Base-by-base conservation (phyloP, 805 yeast species). In the Ogataea saltuana region DNA sequence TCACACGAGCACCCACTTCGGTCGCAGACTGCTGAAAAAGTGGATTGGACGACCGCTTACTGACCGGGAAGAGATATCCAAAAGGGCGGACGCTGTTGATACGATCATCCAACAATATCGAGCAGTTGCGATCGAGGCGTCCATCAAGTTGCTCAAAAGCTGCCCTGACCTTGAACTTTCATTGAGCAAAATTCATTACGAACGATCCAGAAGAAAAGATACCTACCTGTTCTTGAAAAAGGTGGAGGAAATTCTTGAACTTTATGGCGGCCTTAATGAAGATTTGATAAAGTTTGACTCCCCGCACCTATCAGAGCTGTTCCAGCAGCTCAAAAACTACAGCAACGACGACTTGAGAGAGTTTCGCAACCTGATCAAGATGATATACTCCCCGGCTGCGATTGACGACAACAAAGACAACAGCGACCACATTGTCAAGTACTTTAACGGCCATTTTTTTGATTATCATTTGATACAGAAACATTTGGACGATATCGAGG, bases 31-130 rank as follows among this genome's bases (percentile, higher is more conserved):
- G 45, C 60, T 93, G 11, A 70, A 72, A 21, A 68, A 75, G 28
- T 93, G 99, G 99, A 65, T 90, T 0, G 70, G 80, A 1, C 70
- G 74, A 46, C 99, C 99, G 1, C 69, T 90, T 17, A 63, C 78
- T 0, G 71, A 80, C 32, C 66, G 70, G 22, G 70, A 65, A 1
- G 65, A 65, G 7, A 84, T 93, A 2, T 71, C 75, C 42, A 70
- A 71, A n/a, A 71, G 99, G 19, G 65, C 75, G 0, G 76, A 75
- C 30, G 88, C 95, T 0, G 73, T 83, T 4, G 73, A 71, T 17
- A 73, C 76, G 43, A 59, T 82, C 4, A 66, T 65, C 1, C 59
- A 60, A 4, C 62, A 66, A 13, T 70, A 70, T 45, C 68, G 65
- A 23, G 60, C 68, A 4, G 59, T 72, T 27, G 63, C 56, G 45